Evolutionary conservation across 1,284 basidiomycete genomes (phyloP).

Genomic region (Tremellales sp.): DNA sequence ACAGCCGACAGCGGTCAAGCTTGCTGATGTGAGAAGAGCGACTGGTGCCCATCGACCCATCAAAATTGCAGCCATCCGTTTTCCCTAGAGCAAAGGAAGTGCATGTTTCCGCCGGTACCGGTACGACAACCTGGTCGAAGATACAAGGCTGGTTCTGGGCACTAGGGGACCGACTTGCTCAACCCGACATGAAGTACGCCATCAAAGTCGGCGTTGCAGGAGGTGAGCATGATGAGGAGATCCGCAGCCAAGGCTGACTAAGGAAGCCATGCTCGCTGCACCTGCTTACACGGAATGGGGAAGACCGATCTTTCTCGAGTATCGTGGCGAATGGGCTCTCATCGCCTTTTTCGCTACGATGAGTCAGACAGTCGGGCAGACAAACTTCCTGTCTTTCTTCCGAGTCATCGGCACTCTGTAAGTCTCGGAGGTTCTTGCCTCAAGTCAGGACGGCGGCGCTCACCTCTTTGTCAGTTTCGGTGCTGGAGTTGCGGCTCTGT

Average conservation of each 20-base stretch:
- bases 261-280: slow-evolving; percentile 66
- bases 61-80: slow-evolving; percentile 56
- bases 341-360: slow-evolving; percentile 89
- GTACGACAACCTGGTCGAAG: slow-evolving; percentile 59
- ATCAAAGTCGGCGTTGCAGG: slow-evolving; percentile 68
- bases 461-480: slow-evolving; percentile 58
- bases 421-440: slow-evolving; percentile 35
- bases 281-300: slow-evolving; percentile 81
- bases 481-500: slow-evolving; percentile 66
- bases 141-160: slow-evolving; percentile 71
- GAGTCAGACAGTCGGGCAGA: slow-evolving; percentile 76
- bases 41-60: slow-evolving; percentile 59
- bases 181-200: slow-evolving; percentile 79
- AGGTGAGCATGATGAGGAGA: slow-evolving; percentile 24
- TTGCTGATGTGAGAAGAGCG: slow-evolving; percentile 51
- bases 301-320: slow-evolving; percentile 69
- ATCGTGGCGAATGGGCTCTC: slow-evolving; percentile 89
- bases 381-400: slow-evolving; percentile 65
- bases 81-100: slow-evolving; percentile 67
- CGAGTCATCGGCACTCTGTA: slow-evolving; percentile 79
- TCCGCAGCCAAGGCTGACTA: too few species aligned
- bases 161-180: slow-evolving; percentile 63
- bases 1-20: too few species aligned
- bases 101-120: slow-evolving; percentile 76
- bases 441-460: slow-evolving; percentile 2